phyloP scores from a whole-genome alignment of 345 rosid species.

The Gossypioides kirkii region DNA sequence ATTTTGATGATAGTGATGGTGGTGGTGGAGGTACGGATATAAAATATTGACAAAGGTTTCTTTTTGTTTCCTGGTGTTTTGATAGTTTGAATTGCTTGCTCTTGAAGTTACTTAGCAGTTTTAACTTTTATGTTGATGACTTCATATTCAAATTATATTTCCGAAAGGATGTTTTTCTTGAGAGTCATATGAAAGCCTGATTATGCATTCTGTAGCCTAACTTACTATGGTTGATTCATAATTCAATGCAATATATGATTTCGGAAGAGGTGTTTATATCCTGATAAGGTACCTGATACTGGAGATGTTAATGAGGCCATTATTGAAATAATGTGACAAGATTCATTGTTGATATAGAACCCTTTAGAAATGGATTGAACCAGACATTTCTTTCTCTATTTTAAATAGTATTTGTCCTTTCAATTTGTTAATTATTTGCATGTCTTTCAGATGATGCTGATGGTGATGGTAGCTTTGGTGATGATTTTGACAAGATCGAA shows the following conservation, averaged over 20 bases:
- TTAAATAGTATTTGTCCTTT: background rate
- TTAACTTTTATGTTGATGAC: background rate
- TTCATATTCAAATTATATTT: background rate
- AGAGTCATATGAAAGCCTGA: background rate
- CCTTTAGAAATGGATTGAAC: background rate
- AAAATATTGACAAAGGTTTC: background rate
- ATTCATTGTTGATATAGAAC: background rate
- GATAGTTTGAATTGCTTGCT: conserved; percentile 4
- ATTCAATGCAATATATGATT: background rate
- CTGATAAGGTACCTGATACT: background rate
- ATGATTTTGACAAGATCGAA: conserved; percentile 89
- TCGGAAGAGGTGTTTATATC: background rate
- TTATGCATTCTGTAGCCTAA: background rate
- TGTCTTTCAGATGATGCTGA: conserved; percentile 48
- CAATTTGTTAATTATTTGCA: background rate
- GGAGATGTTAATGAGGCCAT: background rate
- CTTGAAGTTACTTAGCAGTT: background rate
- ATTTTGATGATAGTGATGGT: conserved; percentile 81
- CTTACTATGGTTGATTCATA: background rate
- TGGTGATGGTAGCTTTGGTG: conserved; percentile 63
- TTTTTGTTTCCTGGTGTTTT: background rate
- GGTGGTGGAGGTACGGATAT: conserved; percentile 54
- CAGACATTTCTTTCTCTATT: background rate
- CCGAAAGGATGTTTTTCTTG: background rate
- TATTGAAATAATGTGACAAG: background rate